Base-by-base conservation (phyloP, 164 flowering plant species). In the Vitis vinifera region DNA sequence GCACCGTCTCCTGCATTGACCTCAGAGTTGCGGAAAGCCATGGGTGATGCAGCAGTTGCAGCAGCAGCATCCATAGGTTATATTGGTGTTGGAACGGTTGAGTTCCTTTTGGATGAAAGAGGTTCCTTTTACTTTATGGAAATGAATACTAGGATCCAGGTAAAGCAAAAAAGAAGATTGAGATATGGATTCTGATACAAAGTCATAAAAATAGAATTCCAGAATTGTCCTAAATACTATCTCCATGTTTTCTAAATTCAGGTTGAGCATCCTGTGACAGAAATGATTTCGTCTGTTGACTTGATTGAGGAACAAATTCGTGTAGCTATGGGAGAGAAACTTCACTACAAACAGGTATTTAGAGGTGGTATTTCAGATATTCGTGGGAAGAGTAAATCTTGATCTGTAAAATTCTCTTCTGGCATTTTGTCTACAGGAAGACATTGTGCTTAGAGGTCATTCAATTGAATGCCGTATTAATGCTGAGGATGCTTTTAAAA, bases 31-130 rank as follows among this genome's bases (percentile, higher is more conserved):
- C 80, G 97, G 65, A 93, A 93, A 75, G 99, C 99, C 78, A 96
- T 96, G 99, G 99, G 99, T 77, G 99, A 96, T 88, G 99, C 99
- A 70, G 98, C 99, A 65, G 93, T 96, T 75, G 88, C 98, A 57
- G 98, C 99, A 17, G 98, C 98, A 52, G 97, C 97, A 67, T 96
- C 98, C 59, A 96, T 96, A 62, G 99, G 97, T 29, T 96, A 96
- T 65, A 85, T 96, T 73, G 99, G 98, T 77, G 99, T 96, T 67
- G 99, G 99, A 68, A 96, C 98, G 4, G 81, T 96, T 23, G 99
- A 96, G 73, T 96, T 96, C 77, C 91, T 96, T 68, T 73, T 96
- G 85, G 99, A 96, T 80, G 98, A 96, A 78, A 89, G 99, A 77
- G 99, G 99, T 49, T 83, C 89, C 62, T 95, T 95, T 80, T 95